Evolutionary conservation across 305 asterid species (phyloP).

Genomic region (Fraxinus floribunda): DNA sequence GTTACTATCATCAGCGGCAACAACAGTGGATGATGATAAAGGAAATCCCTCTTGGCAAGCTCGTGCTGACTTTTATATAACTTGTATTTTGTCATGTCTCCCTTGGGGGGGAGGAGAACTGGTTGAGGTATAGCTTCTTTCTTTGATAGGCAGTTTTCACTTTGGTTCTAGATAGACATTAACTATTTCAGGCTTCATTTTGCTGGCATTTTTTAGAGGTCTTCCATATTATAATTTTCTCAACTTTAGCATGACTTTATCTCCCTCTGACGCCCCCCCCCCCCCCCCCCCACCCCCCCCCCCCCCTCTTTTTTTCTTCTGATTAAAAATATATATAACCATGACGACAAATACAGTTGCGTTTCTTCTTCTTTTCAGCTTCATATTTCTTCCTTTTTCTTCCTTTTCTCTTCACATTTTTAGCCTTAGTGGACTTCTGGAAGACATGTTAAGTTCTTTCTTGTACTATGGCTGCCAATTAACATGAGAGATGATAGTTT

Average conservation of each 20-base stretch:
- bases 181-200: neutral
- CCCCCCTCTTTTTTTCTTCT: neutral
- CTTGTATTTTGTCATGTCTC: constrained; percentile 83
- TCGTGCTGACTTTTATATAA: constrained; percentile 90
- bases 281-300: no score
- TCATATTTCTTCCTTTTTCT: neutral
- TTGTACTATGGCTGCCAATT: neutral
- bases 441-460: neutral
- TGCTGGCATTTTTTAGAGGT: constrained; percentile 7
- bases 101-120: constrained; percentile 99
- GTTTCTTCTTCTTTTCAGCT: neutral
- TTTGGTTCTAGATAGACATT: neutral
- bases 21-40: constrained; percentile 94
- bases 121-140: constrained; percentile 62
- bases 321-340: neutral
- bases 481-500: constrained; percentile 26
- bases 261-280: neutral
- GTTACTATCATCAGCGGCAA: constrained; percentile 89
- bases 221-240: neutral
- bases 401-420: neutral
- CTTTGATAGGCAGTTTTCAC: constrained; percentile 2
- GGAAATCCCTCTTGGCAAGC: constrained; percentile 99
- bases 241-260: neutral
- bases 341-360: neutral
- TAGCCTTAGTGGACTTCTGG: neutral